Evolutionary conservation across 116 monocot genomes (phyloP), one percentile per base, ranked within the genome.

Genomic region (Zostera marina): DNA sequence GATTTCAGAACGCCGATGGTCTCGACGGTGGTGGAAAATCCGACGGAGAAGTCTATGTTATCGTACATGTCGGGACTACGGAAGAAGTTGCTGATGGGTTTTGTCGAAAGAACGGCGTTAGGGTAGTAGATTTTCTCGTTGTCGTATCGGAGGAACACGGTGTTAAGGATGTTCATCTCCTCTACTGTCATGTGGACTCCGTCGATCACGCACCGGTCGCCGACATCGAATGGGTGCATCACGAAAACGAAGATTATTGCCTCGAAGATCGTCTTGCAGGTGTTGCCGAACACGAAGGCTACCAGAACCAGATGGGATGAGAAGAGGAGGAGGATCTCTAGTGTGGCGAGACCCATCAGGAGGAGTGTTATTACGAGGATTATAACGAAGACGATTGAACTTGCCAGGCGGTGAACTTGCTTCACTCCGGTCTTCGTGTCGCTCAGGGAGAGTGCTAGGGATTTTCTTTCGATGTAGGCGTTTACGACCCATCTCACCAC

Each of bases 371-470:
- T 46, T 24, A 73, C 72, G 55, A 89, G 13, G 12, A 89, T 71
- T 22, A 98, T 66, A 12, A 98, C 46, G 16, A 20, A 76, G 8
- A 98, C 83, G 17, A 89, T 64, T 0, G 80, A 56, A 54, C 89
- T 89, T 32, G 78, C 90, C 77, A 98, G 83, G 25, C 79, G 85
- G 48, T 98, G 85, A 19, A 98, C 85, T 66, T 80, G 89, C 64
- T 85, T 85, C 11, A 98, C 85, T n/a, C 85, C 96, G 57, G 96
- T 98, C 71, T 98, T 98, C 8, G 96, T 98, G 58, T 98, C 96
- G 42, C 84, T 81, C 26, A 93, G 56, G 6, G 87, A 84, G 53
- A 83, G 75, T 11, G 92, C 64, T 52, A 93, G 85, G 42, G 85
- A 82, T 56, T 78, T 82, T 3, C 96, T 75, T 59, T 98, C 96